Percentiles rank a stretch among this genome's conserved stretches.
phyloP scores from a whole-genome alignment of 108 stramenopile genomes.

The Skeletonema costatum region DNA sequence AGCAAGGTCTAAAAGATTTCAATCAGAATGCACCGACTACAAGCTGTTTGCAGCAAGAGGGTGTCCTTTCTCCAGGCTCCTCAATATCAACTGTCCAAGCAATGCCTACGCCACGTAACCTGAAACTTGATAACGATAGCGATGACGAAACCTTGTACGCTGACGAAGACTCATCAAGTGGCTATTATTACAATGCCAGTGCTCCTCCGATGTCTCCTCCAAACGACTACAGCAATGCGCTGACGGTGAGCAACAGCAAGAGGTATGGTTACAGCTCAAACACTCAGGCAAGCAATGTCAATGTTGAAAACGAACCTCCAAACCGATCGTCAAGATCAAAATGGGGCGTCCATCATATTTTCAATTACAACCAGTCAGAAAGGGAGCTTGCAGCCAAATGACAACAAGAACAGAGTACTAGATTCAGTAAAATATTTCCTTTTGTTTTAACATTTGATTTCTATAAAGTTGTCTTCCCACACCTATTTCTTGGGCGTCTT shows the following conservation, averaged over 20 bases:
- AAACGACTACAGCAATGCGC: neutral
- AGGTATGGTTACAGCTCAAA: neutral
- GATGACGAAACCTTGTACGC: slow-evolving; percentile 9
- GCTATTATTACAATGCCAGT: slow-evolving; percentile 28
- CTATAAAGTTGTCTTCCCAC: neutral
- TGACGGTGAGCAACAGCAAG: neutral
- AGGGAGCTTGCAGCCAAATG: slow-evolving; percentile 5
- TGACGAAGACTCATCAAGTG: slow-evolving; percentile 4
- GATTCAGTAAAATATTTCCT: neutral
- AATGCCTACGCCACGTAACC: slow-evolving; percentile 41
- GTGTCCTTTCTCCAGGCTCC: slow-evolving; percentile 37
- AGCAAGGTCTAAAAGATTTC: neutral
- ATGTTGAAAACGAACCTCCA: slow-evolving; percentile 12
- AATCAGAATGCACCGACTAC: neutral
- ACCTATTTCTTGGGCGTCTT: neutral
- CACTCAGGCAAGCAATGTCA: neutral
- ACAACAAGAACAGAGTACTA: neutral
- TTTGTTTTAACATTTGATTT: neutral
- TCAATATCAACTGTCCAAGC: slow-evolving; percentile 35
- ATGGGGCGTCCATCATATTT: slow-evolving; percentile 43
- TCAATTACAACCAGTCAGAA: slow-evolving; percentile 40
- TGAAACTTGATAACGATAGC: slow-evolving; percentile 24
- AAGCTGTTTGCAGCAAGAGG: slow-evolving; percentile 10
- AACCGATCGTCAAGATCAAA: slow-evolving; percentile 16
- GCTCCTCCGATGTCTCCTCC: slow-evolving; percentile 41